Conservation (phyloP, 352 stramenopile species). For the Phytopythium sindhum region DNA sequence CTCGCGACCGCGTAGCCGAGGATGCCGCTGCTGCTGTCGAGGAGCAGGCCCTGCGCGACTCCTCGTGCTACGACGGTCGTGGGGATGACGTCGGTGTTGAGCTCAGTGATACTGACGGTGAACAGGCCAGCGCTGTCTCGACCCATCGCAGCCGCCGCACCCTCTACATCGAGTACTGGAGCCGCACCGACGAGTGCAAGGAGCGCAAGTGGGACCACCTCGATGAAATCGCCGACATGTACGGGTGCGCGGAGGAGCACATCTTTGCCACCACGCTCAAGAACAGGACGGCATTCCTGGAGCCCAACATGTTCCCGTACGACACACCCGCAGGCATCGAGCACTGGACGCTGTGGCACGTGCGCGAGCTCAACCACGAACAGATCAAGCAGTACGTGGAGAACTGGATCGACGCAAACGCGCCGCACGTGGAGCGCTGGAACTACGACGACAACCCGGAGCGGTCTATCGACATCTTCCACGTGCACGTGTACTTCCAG, state of each 20-base stretch:
- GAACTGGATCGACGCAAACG: slow-evolving; percentile 85
- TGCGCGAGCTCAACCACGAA: slow-evolving; percentile 68
- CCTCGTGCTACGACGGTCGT: not conserved
- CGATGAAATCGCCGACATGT: slow-evolving; percentile 77
- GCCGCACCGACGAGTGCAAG: slow-evolving; percentile 83
- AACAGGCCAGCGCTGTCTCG: slow-evolving; percentile 36
- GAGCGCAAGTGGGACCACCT: slow-evolving; percentile 87
- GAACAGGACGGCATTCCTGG: slow-evolving; percentile 75
- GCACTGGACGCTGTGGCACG: slow-evolving; percentile 86
- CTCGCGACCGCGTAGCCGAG: slow-evolving; percentile 30
- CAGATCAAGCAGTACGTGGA: slow-evolving; percentile 88
- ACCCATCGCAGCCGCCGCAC: slow-evolving; percentile 51
- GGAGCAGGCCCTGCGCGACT: slow-evolving; percentile 6
- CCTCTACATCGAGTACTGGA: slow-evolving; percentile 89
- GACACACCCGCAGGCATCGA: slow-evolving; percentile 84
- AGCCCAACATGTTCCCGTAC: slow-evolving; percentile 91
- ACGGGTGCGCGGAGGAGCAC: slow-evolving; percentile 72
- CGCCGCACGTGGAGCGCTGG: slow-evolving; percentile 67
- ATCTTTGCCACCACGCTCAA: slow-evolving; percentile 82
- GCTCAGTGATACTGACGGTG: slow-evolving; percentile 44
- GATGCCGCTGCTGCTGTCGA: slow-evolving; percentile 11
- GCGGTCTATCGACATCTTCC: slow-evolving; percentile 88
- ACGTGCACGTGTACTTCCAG: slow-evolving; percentile 89
- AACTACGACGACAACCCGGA: slow-evolving; percentile 90
- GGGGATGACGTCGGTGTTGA: slow-evolving; percentile 23